phyloP scores from a whole-genome alignment of 345 rosid genomes.

The Gossypium stocksii region DNA sequence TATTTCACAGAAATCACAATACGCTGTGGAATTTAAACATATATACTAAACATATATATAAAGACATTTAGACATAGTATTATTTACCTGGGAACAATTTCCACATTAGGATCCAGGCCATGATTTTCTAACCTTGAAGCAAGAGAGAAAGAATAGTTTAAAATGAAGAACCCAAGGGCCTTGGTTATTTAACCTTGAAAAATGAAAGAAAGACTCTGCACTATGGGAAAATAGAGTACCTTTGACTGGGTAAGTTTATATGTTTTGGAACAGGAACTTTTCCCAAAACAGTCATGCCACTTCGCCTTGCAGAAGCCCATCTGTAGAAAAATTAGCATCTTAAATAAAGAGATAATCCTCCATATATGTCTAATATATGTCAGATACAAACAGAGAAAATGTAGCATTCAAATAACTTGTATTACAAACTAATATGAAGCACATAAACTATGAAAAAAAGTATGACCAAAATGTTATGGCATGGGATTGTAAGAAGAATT shows the following conservation, averaged over 20 bases:
- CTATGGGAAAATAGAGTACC: slow-evolving; percentile 37
- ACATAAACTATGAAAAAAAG: not conserved
- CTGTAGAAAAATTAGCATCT: slow-evolving; percentile 31
- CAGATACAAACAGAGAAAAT: not conserved
- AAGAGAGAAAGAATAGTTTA: slow-evolving; percentile 19
- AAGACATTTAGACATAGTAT: too few relatives aligned
- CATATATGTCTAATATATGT: too few relatives aligned
- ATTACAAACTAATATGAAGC: too few relatives aligned
- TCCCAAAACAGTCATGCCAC: slow-evolving; percentile 90
- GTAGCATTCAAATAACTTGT: not conserved
- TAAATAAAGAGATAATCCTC: not conserved
- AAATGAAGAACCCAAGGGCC: not conserved
- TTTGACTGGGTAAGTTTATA: slow-evolving; percentile 95
- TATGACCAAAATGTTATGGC: not conserved
- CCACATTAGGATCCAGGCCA: slow-evolving; percentile 93
- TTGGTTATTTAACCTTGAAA: not conserved
- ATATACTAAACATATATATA: not conserved
- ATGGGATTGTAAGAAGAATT: not conserved
- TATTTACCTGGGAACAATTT: slow-evolving; percentile 89
- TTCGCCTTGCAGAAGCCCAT: slow-evolving; percentile 78
- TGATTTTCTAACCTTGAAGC: slow-evolving; percentile 89
- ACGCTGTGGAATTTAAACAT: not conserved
- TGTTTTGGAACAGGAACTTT: slow-evolving; percentile 97
- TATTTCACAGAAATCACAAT: slow-evolving; percentile 20
- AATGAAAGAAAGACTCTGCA: not conserved